Base-by-base conservation (phyloP, 352 stramenopile genomes). In the Pythium vanterpoolii region DNA sequence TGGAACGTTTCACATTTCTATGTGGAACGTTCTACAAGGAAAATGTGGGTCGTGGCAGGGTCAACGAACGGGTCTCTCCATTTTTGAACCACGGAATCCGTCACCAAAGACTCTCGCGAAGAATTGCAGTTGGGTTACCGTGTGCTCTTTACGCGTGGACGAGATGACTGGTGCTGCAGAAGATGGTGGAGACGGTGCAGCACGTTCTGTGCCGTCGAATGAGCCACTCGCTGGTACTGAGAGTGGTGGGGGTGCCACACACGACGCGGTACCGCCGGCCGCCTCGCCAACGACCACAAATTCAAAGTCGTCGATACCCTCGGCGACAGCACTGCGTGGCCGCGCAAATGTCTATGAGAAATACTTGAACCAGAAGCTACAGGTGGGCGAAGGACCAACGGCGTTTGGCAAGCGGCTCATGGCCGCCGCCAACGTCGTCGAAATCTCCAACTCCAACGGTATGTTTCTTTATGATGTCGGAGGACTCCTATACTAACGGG, bases 361-460 rank as follows among this genome's bases (percentile, higher is more conserved):
- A 34, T 65, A 56, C 24, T 14, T 65, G 30, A 60, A 60, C 58
- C 33, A 62, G 58, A 38, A 34, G n/a, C 27, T 47, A 24, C 3
- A 50, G 14, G 23, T 30, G 24, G 16, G 33, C 34, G 56, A 51
- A 18, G 47, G 40, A 1, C 48, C 40, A 19, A 64, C 57, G 48
- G 23, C 28, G 8, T 28, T 60, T 36, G 49, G 49, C 40, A 40
- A 34, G 48, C 58, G 49, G 10, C 26, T 55, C 16, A 53, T 50
- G 26, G 42, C 44, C 31, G 58, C 47, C 13, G 11, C 10, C 4
- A 33, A 42, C 23, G 13, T 3, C 3, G 28, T 45, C 48, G 58
- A 65, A 26, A 53, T 65, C 33, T 60, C 58, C n/a, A 60, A 60
- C 42, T 65, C 58, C 13, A 65, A 65, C 58, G 58, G 58, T 65